phyloP scores from a whole-genome alignment of 108 stramenopile genomes.

The Fistulifera pelliculosa region DNA sequence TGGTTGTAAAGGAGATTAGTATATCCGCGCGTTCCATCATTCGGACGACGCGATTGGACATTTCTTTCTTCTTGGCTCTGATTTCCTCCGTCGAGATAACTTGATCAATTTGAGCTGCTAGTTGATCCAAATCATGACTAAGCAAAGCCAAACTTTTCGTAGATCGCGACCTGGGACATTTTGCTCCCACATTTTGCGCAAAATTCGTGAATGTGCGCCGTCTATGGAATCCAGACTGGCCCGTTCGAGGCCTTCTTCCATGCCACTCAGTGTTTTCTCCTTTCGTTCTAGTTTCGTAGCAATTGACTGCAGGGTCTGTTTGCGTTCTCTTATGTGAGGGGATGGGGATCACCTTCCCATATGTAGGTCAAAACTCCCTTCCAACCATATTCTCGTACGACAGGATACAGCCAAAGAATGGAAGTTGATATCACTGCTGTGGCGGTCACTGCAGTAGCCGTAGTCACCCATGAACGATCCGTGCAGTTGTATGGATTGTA shows the following conservation, averaged over 20 bases:
- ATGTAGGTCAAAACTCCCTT: conserved; percentile 7
- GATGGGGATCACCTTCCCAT: conserved; percentile 11
- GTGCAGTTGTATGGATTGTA: no score
- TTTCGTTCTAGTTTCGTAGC: background rate
- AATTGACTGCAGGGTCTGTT: background rate
- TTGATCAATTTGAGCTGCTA: conserved; percentile 35
- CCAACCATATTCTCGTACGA: conserved; percentile 1
- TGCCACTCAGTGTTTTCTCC: conserved; percentile 9
- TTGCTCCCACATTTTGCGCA: conserved; percentile 4
- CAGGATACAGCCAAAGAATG: no score
- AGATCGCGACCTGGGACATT: conserved; percentile 13
- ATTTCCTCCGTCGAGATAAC: conserved; percentile 10
- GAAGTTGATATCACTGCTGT: no score
- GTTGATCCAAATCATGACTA: conserved; percentile 28
- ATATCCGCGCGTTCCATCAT: conserved; percentile 7
- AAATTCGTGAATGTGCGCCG: conserved; percentile 3
- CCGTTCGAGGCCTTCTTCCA: conserved; percentile 23
- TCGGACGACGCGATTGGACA: background rate
- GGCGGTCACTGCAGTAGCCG: no score
- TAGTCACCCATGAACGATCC: no score
- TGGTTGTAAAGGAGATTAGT: conserved; percentile 3
- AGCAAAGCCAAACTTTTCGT: conserved; percentile 22
- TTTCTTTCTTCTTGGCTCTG: conserved; percentile 1
- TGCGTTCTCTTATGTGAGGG: background rate
- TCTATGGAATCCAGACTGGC: conserved; percentile 25